Conservation (phyloP, 306 rosid species). For the Trifolium pratense region DNA sequence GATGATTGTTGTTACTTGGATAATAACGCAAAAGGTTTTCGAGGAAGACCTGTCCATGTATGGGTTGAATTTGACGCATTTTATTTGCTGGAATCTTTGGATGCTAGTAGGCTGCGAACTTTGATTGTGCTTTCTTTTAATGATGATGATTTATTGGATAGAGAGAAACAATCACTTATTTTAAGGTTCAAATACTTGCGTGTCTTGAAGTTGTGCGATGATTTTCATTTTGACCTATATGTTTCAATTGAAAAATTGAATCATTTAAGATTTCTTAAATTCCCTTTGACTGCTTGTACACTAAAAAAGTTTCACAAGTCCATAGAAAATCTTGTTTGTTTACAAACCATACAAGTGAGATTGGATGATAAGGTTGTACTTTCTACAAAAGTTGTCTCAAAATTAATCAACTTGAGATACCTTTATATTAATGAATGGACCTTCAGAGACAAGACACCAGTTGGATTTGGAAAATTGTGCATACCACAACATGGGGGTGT, state of each 20-base stretch:
- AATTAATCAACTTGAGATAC: constrained; percentile 10
- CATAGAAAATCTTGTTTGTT: background rate
- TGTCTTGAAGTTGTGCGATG: background rate
- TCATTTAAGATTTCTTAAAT: background rate
- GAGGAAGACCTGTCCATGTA: too few relatives aligned
- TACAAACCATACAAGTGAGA: background rate
- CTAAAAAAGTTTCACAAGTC: background rate
- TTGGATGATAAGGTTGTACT: background rate
- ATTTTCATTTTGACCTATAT: background rate
- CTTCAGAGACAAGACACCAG: background rate
- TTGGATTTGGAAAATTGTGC: background rate
- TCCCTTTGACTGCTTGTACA: too few relatives aligned
- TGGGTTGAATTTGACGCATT: too few relatives aligned
- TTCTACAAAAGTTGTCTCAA: background rate
- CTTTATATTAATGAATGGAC: background rate
- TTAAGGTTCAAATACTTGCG: background rate
- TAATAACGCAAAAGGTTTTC: too few relatives aligned
- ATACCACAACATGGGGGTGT: background rate
- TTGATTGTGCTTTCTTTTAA: background rate
- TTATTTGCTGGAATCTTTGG: background rate
- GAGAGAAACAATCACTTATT: background rate
- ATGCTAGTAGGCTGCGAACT: constrained; percentile 16
- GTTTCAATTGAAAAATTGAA: background rate
- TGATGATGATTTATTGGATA: accelerated
- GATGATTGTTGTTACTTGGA: too few relatives aligned